These are phyloP conservation scores for Acanthamoeba divionensis DNA, from an alignment of 208 protist species.

Conservation along the genomic window DNA sequence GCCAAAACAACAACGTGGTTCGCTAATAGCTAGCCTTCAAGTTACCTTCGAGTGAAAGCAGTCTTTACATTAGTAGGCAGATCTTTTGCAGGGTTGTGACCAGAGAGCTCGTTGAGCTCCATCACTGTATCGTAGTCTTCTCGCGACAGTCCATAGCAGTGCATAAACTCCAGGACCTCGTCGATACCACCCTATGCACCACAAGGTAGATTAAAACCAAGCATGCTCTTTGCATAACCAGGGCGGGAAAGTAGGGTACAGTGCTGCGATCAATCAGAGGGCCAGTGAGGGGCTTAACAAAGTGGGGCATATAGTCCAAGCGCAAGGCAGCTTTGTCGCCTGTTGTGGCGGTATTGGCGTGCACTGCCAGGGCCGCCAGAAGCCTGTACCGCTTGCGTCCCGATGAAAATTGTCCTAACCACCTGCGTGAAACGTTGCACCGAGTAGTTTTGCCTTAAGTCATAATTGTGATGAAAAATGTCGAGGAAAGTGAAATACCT, in stretches of 20 bases:
- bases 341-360: constrained; percentile 28
- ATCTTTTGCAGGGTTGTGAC: background rate
- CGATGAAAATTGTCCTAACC: constrained; percentile 68
- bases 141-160: constrained; percentile 59
- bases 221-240: background rate
- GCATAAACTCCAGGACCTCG: constrained; percentile 56
- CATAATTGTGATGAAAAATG: constrained; percentile 35
- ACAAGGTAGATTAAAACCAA: background rate
- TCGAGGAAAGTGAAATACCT: background rate
- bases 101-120: constrained; percentile 46
- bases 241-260: background rate
- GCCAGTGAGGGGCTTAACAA: constrained; percentile 23
- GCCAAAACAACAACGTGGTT: background rate
- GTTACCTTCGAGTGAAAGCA: constrained; percentile 56
- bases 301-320: constrained; percentile 49
- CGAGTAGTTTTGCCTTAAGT: background rate
- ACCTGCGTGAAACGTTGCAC: constrained; percentile 46
- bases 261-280: constrained; percentile 40
- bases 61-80: constrained; percentile 54
- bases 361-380: constrained; percentile 55
- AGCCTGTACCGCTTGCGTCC: constrained; percentile 56
- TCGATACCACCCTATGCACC: constrained; percentile 53
- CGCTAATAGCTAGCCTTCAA: background rate
- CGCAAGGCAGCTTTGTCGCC: background rate
- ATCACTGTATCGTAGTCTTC: constrained; percentile 57